These are phyloP conservation scores for Cladosporium austrohemisphaericum DNA, from an alignment of 2,329 filamentous ascomycete species.

Conservation along the genomic window DNA sequence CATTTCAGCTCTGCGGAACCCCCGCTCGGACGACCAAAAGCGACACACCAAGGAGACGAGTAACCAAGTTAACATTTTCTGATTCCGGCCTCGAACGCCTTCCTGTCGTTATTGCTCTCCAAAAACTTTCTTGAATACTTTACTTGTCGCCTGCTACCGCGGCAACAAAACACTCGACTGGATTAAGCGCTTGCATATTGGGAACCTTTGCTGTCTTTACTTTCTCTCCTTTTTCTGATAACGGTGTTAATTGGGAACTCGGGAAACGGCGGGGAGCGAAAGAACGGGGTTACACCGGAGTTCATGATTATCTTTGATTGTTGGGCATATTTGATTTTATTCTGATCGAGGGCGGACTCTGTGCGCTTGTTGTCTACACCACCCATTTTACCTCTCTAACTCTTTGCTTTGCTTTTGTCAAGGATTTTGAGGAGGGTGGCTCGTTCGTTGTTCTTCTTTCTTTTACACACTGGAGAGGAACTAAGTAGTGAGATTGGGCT, in stretches of 20 bases:
- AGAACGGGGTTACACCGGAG: background rate
- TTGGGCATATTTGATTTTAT: constrained; percentile 4
- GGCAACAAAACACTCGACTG: background rate
- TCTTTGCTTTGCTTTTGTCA: no score
- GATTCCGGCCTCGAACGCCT: constrained; percentile 1
- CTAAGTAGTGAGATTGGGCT: no score
- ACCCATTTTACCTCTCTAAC: no score
- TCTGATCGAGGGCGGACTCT: no score
- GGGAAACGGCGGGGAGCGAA: background rate
- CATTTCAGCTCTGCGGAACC: background rate
- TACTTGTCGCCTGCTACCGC: background rate
- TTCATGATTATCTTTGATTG: background rate
- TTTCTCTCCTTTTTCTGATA: background rate
- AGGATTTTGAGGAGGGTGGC: no score
- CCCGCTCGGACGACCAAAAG: background rate
- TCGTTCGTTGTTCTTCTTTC: no score
- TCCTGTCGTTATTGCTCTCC: constrained; percentile 8
- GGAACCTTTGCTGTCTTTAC: constrained; percentile 1
- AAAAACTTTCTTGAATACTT: constrained; percentile 16
- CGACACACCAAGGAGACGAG: background rate
- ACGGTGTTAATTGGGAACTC: constrained; percentile 6
- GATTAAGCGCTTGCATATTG: constrained; percentile 17
- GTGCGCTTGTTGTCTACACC: no score
- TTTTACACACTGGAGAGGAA: no score
- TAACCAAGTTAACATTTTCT: constrained; percentile 4